Conservation (phyloP, 805 yeast genomes). For the Cyberlindnera americana region DNA sequence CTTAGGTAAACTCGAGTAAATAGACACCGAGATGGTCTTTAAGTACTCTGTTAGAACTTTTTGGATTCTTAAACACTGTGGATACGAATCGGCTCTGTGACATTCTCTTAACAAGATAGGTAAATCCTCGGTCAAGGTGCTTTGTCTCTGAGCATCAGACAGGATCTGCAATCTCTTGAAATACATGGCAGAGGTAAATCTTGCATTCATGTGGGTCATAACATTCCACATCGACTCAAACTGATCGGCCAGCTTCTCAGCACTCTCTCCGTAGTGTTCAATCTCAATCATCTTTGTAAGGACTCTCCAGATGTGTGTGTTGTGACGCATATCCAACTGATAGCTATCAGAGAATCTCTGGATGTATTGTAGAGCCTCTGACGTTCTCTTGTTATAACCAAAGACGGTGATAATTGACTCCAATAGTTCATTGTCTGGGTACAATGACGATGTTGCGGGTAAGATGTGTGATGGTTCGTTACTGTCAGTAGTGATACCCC, state of each 20-base stretch:
- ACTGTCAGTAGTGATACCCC: constrained; percentile 19
- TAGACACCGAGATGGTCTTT: constrained; percentile 1
- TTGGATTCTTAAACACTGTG: constrained; percentile 11
- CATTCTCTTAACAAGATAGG: constrained; percentile 10
- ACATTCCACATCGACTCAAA: constrained; percentile 19
- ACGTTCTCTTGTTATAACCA: constrained; percentile 13
- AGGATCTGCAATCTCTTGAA: constrained; percentile 12
- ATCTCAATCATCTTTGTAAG: constrained; percentile 12
- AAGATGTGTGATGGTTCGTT: constrained; percentile 1
- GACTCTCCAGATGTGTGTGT: constrained; percentile 18
- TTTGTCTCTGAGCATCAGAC: constrained; percentile 4
- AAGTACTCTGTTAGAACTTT: constrained; percentile 15
- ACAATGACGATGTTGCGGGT: constrained; percentile 14
- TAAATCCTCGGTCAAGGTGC: constrained; percentile 15
- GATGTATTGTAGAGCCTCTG: constrained; percentile 15
- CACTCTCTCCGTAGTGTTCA: constrained; percentile 3
- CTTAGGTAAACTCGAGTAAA: constrained; percentile 11
- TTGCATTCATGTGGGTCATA: constrained; percentile 11
- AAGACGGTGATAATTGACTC: constrained; percentile 17
- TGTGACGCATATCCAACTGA: constrained; percentile 4
- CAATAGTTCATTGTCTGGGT: constrained; percentile 21
- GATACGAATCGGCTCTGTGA: background rate
- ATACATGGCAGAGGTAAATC: constrained; percentile 13
- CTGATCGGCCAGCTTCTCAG: constrained; percentile 2
- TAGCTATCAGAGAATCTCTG: constrained; percentile 17